phyloP scores from a whole-genome alignment of 2,329 filamentous ascomycete genomes.

The Cryoendolithus antarcticus region DNA sequence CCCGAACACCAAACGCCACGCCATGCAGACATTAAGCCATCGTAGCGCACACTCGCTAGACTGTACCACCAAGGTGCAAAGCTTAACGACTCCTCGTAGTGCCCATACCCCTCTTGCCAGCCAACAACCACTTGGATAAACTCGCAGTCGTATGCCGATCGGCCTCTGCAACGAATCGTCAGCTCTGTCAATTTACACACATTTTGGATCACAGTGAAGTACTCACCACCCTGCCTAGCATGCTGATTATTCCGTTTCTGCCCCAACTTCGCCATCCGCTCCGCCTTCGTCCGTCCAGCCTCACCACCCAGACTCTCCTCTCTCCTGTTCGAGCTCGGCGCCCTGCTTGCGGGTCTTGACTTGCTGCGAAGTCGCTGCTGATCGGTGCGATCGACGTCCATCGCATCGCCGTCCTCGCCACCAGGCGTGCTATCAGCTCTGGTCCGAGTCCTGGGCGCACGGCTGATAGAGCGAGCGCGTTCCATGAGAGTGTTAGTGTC shows the following conservation, averaged over 20 bases:
- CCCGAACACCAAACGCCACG: too few species aligned
- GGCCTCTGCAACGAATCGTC: too few species aligned
- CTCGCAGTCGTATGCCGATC: constrained; percentile 78
- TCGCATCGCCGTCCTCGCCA: constrained; percentile 55
- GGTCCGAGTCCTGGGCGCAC: constrained; percentile 50
- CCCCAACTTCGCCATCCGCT: constrained; percentile 72
- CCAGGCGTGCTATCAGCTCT: constrained; percentile 20
- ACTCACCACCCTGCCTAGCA: constrained; percentile 69
- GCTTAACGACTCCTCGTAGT: constrained; percentile 53
- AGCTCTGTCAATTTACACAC: too few species aligned
- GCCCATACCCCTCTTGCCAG: constrained; percentile 87
- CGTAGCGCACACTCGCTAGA: not conserved
- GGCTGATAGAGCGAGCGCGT: constrained; percentile 57
- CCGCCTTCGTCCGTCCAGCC: constrained; percentile 59
- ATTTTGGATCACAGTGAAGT: too few species aligned
- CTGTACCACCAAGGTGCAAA: too few species aligned
- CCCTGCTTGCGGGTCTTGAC: constrained; percentile 55
- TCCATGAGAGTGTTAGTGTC: constrained; percentile 65
- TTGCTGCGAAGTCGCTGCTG: constrained; percentile 34
- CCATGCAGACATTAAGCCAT: not conserved
- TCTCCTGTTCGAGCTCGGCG: constrained; percentile 54
- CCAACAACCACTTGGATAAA: constrained; percentile 80
- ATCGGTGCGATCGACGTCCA: constrained; percentile 49
- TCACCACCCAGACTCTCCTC: constrained; percentile 66
- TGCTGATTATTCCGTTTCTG: constrained; percentile 99